These are phyloP conservation scores for Canariomyces notabilis DNA, from an alignment of 2,329 filamentous ascomycete species.

Conservation along the genomic window DNA sequence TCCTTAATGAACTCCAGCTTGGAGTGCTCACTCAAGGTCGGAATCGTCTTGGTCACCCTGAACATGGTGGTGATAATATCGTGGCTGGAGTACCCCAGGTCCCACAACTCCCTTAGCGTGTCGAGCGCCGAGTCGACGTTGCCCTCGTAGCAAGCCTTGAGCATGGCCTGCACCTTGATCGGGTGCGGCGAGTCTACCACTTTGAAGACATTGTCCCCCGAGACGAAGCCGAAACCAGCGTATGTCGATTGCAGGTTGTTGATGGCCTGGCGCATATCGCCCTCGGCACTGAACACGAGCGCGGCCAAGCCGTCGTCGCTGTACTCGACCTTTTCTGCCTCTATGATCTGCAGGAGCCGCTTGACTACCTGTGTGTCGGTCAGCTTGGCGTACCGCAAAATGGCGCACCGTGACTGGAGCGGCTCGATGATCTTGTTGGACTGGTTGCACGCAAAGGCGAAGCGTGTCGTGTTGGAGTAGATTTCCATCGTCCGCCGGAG, in stretches of 20 bases:
- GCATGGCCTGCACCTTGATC: conserved; percentile 97
- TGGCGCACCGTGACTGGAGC: conserved; percentile 93
- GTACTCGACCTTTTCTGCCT: conserved; percentile 84
- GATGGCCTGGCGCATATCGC: conserved; percentile 98
- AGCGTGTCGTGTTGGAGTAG: conserved; percentile 91
- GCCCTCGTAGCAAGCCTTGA: conserved; percentile 92
- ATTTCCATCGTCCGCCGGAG: conserved; percentile 97
- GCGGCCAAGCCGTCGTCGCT: conserved; percentile 92
- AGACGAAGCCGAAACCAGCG: conserved; percentile 95
- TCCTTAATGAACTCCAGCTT: conserved; percentile 98
- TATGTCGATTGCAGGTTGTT: conserved; percentile 94
- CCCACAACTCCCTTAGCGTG: conserved; percentile 84
- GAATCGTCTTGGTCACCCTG: conserved; percentile 92
- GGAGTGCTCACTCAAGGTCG: conserved; percentile 84
- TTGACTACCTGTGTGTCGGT: conserved; percentile 92
- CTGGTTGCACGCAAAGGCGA: conserved; percentile 97
- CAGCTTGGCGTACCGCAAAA: conserved; percentile 85
- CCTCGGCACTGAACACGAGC: conserved; percentile 94
- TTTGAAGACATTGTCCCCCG: conserved; percentile 94
- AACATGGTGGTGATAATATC: conserved; percentile 99
- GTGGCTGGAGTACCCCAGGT: conserved; percentile 93
- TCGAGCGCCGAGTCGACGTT: conserved; percentile 86
- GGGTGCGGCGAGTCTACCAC: conserved; percentile 97
- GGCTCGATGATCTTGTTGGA: conserved; percentile 99
- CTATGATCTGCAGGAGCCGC: conserved; percentile 84